Conservation (phyloP, 768 basidiomycete species). For the Neoboletus subvelutipes region DNA sequence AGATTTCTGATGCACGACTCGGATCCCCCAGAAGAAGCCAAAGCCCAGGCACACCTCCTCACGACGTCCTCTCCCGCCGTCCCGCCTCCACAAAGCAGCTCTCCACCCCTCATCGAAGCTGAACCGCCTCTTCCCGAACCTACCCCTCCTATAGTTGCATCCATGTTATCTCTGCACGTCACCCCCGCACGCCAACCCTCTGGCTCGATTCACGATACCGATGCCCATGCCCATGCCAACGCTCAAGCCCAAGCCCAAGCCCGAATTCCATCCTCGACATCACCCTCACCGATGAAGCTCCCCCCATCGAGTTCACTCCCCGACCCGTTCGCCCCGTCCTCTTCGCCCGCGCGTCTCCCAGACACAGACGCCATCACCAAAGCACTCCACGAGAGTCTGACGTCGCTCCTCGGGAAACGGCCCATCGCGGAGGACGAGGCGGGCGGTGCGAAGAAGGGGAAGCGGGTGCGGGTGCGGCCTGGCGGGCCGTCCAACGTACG, state of each 20-base stretch:
- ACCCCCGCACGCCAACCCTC: neutral
- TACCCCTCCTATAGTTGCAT: neutral
- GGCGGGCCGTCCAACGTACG: slow-evolving; percentile 38
- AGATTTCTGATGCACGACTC: slow-evolving; percentile 29
- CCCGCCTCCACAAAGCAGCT: slow-evolving; percentile 31
- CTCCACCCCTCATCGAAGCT: slow-evolving; percentile 16
- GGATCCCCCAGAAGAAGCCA: slow-evolving; percentile 19
- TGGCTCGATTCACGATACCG: slow-evolving; percentile 20
- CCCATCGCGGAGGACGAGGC: slow-evolving; percentile 40
- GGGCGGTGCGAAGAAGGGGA: slow-evolving; percentile 29
- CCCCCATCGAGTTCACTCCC: slow-evolving; percentile 21
- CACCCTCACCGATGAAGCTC: slow-evolving; percentile 54
- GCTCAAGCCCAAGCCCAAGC: slow-evolving; percentile 11
- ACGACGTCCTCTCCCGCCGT: slow-evolving; percentile 17
- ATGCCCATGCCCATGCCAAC: slow-evolving; percentile 19
- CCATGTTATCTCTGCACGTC: neutral
- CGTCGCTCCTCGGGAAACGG: slow-evolving; percentile 69
- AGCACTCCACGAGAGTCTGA: slow-evolving; percentile 67
- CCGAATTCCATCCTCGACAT: slow-evolving; percentile 58
- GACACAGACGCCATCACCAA: slow-evolving; percentile 50
- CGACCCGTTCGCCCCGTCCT: slow-evolving; percentile 15
- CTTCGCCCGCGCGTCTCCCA: slow-evolving; percentile 34
- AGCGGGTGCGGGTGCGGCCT: slow-evolving; percentile 40
- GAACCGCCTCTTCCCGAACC: slow-evolving; percentile 2
- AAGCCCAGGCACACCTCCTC: neutral